Evolutionary conservation across 768 basidiomycete species (phyloP).

Genomic region (Galerina sulciceps): DNA sequence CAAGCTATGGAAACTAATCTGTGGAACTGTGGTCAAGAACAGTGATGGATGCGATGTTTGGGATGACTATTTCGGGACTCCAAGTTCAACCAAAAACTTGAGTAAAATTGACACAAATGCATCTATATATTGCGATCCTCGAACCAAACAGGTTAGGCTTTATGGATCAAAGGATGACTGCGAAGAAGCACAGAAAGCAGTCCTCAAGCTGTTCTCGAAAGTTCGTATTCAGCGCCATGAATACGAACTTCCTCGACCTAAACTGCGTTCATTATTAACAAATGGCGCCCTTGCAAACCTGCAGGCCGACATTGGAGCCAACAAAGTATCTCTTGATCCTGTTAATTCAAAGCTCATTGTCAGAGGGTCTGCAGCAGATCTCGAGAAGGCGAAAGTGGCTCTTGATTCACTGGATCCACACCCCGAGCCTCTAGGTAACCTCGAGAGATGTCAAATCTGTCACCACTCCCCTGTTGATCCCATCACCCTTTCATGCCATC

Average conservation of each 20-base stretch:
- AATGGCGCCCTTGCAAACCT: conserved; percentile 40
- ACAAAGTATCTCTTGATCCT: conserved; percentile 49
- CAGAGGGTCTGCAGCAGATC: conserved; percentile 37
- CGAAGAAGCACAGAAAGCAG: conserved; percentile 29
- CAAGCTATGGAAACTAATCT: conserved; percentile 39
- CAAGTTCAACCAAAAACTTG: conserved; percentile 41
- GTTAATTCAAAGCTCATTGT: conserved; percentile 43
- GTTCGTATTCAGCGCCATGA: conserved; percentile 39
- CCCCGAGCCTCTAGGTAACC: conserved; percentile 1
- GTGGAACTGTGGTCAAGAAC: conserved; percentile 38
- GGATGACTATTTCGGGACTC: conserved; percentile 52
- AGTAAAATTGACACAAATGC: conserved; percentile 33
- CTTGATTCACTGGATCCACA: conserved; percentile 24
- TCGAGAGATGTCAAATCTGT: conserved; percentile 43
- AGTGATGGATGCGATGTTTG: conserved; percentile 39
- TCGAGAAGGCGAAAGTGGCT: conserved; percentile 28
- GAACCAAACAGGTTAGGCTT: conserved; percentile 38
- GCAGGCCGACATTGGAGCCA: conserved; percentile 42
- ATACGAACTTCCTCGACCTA: conserved; percentile 25
- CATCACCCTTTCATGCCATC: conserved; percentile 47
- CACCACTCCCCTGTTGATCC: conserved; percentile 35
- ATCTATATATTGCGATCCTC: conserved; percentile 45
- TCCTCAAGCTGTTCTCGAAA: conserved; percentile 43
- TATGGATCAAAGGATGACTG: conserved; percentile 40
- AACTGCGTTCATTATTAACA: conserved; percentile 43